These are phyloP conservation scores for Botrytis paeoniae DNA, from an alignment of 2,329 filamentous ascomycete species.

Conservation along the genomic window DNA sequence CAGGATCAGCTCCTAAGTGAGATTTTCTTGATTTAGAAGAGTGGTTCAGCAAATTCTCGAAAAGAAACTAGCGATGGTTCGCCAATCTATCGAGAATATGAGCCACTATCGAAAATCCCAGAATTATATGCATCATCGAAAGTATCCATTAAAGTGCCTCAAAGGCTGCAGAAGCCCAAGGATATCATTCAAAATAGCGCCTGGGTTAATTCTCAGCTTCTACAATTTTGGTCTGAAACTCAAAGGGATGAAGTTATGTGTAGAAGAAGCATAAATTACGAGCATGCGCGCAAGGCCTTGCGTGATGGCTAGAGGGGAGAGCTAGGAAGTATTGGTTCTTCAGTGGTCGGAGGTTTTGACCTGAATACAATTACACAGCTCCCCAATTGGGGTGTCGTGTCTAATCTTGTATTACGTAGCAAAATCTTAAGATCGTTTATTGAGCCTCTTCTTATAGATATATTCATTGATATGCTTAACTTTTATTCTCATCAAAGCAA, in stretches of 20 bases:
- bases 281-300: neutral
- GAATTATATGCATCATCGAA: neutral
- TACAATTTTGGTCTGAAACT: neutral
- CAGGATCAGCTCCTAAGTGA: conserved; percentile 32
- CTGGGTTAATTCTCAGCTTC: neutral
- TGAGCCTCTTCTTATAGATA: neutral
- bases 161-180: neutral
- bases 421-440: neutral
- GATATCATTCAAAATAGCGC: neutral
- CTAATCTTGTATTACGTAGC: neutral
- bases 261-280: neutral
- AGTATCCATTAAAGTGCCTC: neutral
- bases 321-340: neutral
- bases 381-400: neutral
- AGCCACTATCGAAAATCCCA: neutral
- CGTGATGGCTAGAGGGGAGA: neutral
- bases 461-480: neutral
- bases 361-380: neutral
- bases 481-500: neutral
- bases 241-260: neutral
- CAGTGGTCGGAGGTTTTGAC: neutral
- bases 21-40: neutral
- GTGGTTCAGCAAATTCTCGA: neutral
- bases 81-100: neutral
- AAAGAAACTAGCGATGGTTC: neutral